phyloP scores from a whole-genome alignment of 305 asterid genomes.

The Fraxinus paxiana region DNA sequence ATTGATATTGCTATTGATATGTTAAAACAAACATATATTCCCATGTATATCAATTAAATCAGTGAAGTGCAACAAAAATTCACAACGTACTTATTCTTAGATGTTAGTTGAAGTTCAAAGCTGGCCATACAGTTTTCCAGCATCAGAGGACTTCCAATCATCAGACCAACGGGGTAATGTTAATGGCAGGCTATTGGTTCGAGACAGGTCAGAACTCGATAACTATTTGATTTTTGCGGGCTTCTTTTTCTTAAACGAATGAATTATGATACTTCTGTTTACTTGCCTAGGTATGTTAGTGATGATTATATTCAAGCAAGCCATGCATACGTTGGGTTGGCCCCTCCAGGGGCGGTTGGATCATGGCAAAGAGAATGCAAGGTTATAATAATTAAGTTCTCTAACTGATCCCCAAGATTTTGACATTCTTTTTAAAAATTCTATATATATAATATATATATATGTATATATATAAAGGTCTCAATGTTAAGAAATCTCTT shows the following conservation, averaged over 20 bases:
- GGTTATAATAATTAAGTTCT: conserved; percentile 23
- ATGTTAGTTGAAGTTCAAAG: conserved; percentile 68
- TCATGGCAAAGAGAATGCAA: conserved; percentile 99
- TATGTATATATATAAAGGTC: too few species aligned
- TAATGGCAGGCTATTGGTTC: conserved; percentile 56
- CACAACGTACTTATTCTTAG: conserved; percentile 29
- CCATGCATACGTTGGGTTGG: conserved; percentile 78
- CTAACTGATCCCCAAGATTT: neutral
- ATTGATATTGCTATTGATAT: neutral
- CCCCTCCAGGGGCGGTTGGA: conserved; percentile 80
- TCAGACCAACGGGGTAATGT: conserved; percentile 54
- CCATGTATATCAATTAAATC: neutral
- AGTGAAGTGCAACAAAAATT: neutral
- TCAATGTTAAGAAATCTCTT: too few species aligned
- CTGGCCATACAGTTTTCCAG: conserved; percentile 80
- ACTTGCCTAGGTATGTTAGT: conserved; percentile 41
- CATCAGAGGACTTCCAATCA: conserved; percentile 54
- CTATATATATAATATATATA: too few species aligned
- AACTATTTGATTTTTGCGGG: neutral
- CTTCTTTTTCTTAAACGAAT: neutral
- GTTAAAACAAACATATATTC: neutral
- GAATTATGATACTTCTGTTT: conserved; percentile 7
- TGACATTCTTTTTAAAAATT: neutral
- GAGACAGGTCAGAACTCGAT: conserved; percentile 50
- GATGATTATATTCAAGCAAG: conserved; percentile 49